These are phyloP conservation scores for Athelia psychrophila DNA, from an alignment of 1,284 basidiomycete genomes.

Conservation along the genomic window DNA sequence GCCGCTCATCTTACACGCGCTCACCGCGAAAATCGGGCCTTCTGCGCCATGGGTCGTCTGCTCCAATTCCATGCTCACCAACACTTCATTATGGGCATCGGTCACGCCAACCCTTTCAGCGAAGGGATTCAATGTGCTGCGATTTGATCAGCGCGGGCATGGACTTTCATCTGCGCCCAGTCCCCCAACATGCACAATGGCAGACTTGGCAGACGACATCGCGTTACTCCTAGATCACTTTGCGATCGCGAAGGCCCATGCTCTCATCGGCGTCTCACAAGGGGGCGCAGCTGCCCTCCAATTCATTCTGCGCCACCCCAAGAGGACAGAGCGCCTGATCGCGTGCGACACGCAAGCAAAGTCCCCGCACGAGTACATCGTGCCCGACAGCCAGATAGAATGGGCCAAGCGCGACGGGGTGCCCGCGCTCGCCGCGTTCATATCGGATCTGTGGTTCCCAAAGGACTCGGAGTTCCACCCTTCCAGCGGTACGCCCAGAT, in stretches of 20 bases:
- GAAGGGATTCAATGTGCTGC: constrained; percentile 37
- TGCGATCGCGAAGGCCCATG: constrained; percentile 31
- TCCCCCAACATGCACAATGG: constrained; percentile 19
- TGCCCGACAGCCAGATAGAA: constrained; percentile 22
- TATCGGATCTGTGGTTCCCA: constrained; percentile 43
- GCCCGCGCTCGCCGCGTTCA: constrained; percentile 34
- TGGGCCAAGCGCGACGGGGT: constrained; percentile 34
- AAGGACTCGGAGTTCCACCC: constrained; percentile 6
- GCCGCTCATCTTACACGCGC: constrained; percentile 34
- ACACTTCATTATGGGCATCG: constrained; percentile 41
- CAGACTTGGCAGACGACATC: constrained; percentile 40
- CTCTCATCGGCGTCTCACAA: constrained; percentile 47
- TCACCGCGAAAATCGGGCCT: constrained; percentile 34
- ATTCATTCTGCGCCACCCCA: constrained; percentile 28
- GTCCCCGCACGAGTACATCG: constrained; percentile 43
- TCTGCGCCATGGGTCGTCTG: constrained; percentile 46
- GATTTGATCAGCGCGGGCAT: constrained; percentile 48
- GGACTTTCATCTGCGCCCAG: constrained; percentile 35
- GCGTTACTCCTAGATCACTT: constrained; percentile 27
- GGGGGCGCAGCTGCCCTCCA: constrained; percentile 44
- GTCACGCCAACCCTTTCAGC: constrained; percentile 32
- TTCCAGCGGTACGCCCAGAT: constrained; percentile 3
- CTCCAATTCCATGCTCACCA: constrained; percentile 44
- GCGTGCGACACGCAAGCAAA: constrained; percentile 45
- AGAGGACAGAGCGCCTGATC: constrained; percentile 31